Conservation (phyloP, 164 flowering plant genomes). For the Magnolia changhungtana region DNA sequence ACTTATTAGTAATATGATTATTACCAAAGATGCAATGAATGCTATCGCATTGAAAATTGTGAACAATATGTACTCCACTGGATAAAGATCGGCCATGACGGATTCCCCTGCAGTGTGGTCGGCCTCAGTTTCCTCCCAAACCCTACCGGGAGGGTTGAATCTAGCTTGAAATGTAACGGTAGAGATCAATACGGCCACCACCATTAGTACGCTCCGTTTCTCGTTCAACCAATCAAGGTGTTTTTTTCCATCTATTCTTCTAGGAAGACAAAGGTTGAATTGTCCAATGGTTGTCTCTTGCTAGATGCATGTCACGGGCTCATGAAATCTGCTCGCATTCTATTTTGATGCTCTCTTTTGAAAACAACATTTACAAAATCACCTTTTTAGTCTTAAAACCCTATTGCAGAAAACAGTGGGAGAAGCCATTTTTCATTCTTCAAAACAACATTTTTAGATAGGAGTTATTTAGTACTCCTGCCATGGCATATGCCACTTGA, state of each 20-base stretch:
- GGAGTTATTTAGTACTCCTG: too few relatives aligned
- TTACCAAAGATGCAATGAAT: background rate
- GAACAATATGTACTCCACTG: background rate
- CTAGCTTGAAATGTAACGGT: constrained; percentile 2
- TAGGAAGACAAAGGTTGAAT: background rate
- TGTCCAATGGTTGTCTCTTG: background rate
- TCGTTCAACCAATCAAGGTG: background rate
- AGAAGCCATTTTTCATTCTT: too few relatives aligned
- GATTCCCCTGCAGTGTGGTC: background rate
- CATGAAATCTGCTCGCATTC: too few relatives aligned
- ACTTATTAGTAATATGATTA: background rate
- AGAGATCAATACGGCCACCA: background rate
- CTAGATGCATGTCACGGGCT: background rate
- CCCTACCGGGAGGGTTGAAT: constrained; percentile 6
- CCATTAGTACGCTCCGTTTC: too few relatives aligned
- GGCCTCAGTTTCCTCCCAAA: background rate
- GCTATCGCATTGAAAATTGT: too few relatives aligned
- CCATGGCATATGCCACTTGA: too few relatives aligned
- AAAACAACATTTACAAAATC: too few relatives aligned
- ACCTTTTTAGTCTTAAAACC: too few relatives aligned
- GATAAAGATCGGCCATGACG: background rate
- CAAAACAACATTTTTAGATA: too few relatives aligned
- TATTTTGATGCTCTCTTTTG: too few relatives aligned
- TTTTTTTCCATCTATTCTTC: background rate
- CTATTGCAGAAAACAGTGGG: too few relatives aligned